Conservation (phyloP, 257 asterid genomes). For the Nicotiana undulata region DNA sequence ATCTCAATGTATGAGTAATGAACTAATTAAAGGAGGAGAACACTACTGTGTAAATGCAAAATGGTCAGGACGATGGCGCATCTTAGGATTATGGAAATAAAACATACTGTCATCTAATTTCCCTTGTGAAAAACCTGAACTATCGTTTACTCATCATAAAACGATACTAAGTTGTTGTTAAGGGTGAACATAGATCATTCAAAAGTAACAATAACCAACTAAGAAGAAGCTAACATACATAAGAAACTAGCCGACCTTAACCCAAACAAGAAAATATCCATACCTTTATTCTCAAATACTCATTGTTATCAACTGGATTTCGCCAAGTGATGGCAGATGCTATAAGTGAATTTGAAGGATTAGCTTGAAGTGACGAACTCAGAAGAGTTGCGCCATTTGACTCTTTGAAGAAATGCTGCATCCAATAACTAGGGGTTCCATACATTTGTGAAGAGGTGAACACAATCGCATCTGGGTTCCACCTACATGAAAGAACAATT, state of each 20-base stretch:
- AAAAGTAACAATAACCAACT: neutral
- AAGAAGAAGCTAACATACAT: neutral
- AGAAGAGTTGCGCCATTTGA: slow-evolving; percentile 89
- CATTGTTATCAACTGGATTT: slow-evolving; percentile 32
- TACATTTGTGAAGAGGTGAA: slow-evolving; percentile 62
- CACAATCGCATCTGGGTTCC: slow-evolving; percentile 94
- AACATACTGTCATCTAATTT: neutral
- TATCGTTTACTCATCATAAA: neutral
- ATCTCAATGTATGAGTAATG: neutral
- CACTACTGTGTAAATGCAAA: neutral
- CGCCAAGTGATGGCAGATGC: slow-evolving; percentile 76
- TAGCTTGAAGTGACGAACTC: slow-evolving; percentile 42
- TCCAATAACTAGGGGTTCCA: slow-evolving; percentile 98
- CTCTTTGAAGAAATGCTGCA: slow-evolving; percentile 87
- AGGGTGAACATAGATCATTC: neutral
- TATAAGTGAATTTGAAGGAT: slow-evolving; percentile 38
- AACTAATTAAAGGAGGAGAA: neutral
- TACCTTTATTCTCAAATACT: slow-evolving; percentile 54
- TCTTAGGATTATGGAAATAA: neutral
- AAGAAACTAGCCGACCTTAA: neutral
- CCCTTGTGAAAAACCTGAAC: neutral
- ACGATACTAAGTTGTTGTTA: neutral
- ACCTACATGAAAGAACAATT: slow-evolving; percentile 30
- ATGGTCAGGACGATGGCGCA: neutral
- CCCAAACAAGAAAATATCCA: neutral